phyloP scores from a whole-genome alignment of 1,284 basidiomycete species.

The Dichomitus squalens region DNA sequence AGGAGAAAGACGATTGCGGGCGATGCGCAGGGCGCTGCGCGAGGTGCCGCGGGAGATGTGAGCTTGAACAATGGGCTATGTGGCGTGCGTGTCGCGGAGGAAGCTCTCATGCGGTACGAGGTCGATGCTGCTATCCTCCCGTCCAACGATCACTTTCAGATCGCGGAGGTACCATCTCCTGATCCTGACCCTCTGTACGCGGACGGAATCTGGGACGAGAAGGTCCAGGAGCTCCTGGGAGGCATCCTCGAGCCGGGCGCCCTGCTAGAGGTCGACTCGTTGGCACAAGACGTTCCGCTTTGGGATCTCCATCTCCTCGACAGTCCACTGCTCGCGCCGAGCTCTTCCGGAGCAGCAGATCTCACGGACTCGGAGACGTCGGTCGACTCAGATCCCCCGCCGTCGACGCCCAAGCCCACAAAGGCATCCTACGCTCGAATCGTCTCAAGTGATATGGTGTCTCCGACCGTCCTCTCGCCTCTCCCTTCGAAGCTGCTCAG shows the following conservation, averaged over 20 bases:
- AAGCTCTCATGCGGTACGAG: slow-evolving; percentile 32
- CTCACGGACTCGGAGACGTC: slow-evolving; percentile 32
- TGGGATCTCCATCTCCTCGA: slow-evolving; percentile 28
- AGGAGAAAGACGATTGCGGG: slow-evolving; percentile 14
- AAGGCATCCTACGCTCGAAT: slow-evolving; percentile 32
- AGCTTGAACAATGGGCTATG: slow-evolving; percentile 28
- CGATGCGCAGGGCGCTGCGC: slow-evolving; percentile 1
- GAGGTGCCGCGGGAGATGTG: slow-evolving; percentile 21
- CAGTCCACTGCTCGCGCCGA: slow-evolving; percentile 10
- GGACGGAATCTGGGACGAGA: slow-evolving; percentile 26
- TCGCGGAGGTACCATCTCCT: slow-evolving; percentile 6
- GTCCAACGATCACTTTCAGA: slow-evolving; percentile 2
- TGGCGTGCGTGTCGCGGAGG: slow-evolving; percentile 31
- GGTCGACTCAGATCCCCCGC: slow-evolving; percentile 31
- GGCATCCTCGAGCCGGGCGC: slow-evolving; percentile 26
- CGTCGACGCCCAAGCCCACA: slow-evolving; percentile 30
- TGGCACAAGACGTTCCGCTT: slow-evolving; percentile 17
- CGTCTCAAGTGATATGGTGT: slow-evolving; percentile 23
- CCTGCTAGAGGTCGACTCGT: slow-evolving; percentile 20
- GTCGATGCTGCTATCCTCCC: slow-evolving; percentile 28
- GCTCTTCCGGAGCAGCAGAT: slow-evolving; percentile 23
- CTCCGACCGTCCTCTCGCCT: slow-evolving; percentile 26
- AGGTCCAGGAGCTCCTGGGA: slow-evolving; percentile 27
- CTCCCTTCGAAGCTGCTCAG: slow-evolving; percentile 35
- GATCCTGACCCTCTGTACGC: slow-evolving; percentile 1